These are phyloP conservation scores for Fomitopsis pulvina DNA, from an alignment of 768 basidiomycete species.

Conservation along the genomic window DNA sequence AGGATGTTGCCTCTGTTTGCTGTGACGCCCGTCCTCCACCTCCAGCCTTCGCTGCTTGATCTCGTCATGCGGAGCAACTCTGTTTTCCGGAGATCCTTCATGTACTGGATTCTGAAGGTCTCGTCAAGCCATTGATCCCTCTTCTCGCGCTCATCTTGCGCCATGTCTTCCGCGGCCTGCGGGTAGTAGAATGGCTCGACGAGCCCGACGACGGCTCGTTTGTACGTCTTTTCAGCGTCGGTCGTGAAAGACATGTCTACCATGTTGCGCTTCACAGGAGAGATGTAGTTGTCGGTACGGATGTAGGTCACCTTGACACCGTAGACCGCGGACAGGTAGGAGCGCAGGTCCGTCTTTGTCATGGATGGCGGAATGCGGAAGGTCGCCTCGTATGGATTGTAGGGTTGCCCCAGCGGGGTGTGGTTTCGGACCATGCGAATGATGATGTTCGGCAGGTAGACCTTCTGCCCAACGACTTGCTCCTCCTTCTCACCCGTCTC, in stretches of 20 bases:
- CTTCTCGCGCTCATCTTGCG: constrained; percentile 40
- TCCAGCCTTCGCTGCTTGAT: constrained; percentile 30
- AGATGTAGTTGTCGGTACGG: constrained; percentile 87
- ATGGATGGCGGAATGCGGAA: constrained; percentile 86
- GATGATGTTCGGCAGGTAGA: constrained; percentile 87
- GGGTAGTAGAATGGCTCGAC: constrained; percentile 95
- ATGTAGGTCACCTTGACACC: constrained; percentile 89
- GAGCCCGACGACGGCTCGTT: constrained; percentile 88
- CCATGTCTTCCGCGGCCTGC: constrained; percentile 72
- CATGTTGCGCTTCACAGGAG: constrained; percentile 36
- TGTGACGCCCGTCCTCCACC: constrained; percentile 29
- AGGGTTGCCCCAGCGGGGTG: constrained; percentile 67
- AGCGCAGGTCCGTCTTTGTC: constrained; percentile 89
- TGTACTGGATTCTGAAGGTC: constrained; percentile 40
- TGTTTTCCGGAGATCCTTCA: constrained; percentile 25
- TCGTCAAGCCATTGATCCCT: constrained; percentile 60
- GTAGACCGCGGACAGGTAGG: constrained; percentile 80
- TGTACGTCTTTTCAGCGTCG: constrained; percentile 55
- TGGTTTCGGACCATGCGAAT: constrained; percentile 81
- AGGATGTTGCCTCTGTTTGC: constrained; percentile 45
- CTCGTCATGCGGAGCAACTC: constrained; percentile 30
- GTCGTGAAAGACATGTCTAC: constrained; percentile 8
- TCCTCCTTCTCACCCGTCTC: constrained; percentile 37
- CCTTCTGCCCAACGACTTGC: constrained; percentile 67
- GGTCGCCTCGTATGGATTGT: constrained; percentile 93